Evolutionary conservation across 495 filamentous ascomycete species (phyloP).

Genomic region (Oidiodendron maius): DNA sequence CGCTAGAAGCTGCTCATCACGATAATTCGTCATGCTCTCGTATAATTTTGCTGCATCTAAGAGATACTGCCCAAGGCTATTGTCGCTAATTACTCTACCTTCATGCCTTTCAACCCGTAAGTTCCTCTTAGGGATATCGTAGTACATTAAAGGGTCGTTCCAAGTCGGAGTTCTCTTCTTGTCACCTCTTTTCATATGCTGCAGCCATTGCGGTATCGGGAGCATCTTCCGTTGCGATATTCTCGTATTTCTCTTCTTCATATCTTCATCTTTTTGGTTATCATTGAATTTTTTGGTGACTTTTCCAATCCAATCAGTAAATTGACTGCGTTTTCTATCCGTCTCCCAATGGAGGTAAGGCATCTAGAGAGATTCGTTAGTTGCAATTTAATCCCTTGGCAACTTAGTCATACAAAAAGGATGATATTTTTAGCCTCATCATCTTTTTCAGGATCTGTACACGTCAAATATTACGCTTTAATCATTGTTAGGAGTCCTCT

Average conservation of each 20-base stretch:
- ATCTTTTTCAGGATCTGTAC: neutral
- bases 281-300: neutral
- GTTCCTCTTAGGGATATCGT: neutral
- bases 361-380: constrained; percentile 4
- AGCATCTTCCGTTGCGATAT: too few species aligned
- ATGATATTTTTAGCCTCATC: constrained; percentile 6
- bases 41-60: constrained; percentile 31
- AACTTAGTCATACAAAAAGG: constrained; percentile 6
- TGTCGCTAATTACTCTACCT: neutral
- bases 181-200: neutral
- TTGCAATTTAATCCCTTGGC: neutral
- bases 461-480: neutral
- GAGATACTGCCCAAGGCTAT: constrained; percentile 19
- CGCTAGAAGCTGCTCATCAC: constrained; percentile 54
- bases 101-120: neutral
- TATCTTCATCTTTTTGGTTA: neutral
- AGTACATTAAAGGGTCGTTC: neutral
- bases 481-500: neutral
- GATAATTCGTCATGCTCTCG: constrained; percentile 33
- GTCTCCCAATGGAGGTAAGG: constrained; percentile 21
- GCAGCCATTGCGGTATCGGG: neutral
- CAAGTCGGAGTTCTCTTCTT: neutral
- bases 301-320: constrained; percentile 14
- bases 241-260: too few species aligned
- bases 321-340: constrained; percentile 8